Percentiles rank a stretch among this genome's conserved stretches.
Evolutionary conservation across 495 filamentous ascomycete species (phyloP).

Genomic region (Podospora fimiseda): DNA sequence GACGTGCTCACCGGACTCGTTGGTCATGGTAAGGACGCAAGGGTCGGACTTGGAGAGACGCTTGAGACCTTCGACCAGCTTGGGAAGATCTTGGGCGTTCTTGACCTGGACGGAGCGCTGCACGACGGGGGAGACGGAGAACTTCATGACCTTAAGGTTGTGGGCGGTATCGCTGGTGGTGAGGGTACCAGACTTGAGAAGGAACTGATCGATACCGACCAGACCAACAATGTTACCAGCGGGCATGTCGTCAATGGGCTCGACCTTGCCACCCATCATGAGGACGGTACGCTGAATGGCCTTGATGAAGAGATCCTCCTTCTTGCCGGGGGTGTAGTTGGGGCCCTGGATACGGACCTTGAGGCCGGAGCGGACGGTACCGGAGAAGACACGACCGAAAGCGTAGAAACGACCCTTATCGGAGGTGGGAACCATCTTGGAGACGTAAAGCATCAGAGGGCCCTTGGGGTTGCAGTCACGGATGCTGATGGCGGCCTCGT

Average conservation of each 20-base stretch:
- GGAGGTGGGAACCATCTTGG: constrained; percentile 99
- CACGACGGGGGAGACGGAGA: constrained; percentile 99
- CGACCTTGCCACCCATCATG: constrained; percentile 99
- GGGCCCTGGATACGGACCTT: constrained; percentile 99
- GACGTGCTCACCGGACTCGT: constrained; percentile 92
- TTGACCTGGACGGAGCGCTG: constrained; percentile 98
- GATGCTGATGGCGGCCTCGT: constrained; percentile 88
- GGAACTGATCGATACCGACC: constrained; percentile 99
- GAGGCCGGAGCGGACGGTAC: constrained; percentile 92
- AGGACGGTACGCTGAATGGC: constrained; percentile 98
- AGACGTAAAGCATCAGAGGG: constrained; percentile 99
- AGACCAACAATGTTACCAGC: constrained; percentile 99
- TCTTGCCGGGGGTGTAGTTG: constrained; percentile 96
- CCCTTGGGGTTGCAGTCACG: constrained; percentile 96
- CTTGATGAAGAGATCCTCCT: constrained; percentile 99
- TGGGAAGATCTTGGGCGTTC: constrained; percentile 99
- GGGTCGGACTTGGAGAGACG: constrained; percentile 99
- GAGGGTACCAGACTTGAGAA: constrained; percentile 99
- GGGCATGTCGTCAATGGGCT: constrained; percentile 98
- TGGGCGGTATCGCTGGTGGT: constrained; percentile 96
- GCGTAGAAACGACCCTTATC: constrained; percentile 99
- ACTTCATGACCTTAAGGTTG: constrained; percentile 99
- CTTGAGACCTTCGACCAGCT: constrained; percentile 99
- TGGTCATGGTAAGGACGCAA: constrained; percentile 86
- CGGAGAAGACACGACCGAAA: constrained; percentile 99